Evolutionary conservation across 2,329 filamentous ascomycete genomes (phyloP), one percentile per base, ranked within the genome.

Genomic region (Alternaria hordeiaustralica): DNA sequence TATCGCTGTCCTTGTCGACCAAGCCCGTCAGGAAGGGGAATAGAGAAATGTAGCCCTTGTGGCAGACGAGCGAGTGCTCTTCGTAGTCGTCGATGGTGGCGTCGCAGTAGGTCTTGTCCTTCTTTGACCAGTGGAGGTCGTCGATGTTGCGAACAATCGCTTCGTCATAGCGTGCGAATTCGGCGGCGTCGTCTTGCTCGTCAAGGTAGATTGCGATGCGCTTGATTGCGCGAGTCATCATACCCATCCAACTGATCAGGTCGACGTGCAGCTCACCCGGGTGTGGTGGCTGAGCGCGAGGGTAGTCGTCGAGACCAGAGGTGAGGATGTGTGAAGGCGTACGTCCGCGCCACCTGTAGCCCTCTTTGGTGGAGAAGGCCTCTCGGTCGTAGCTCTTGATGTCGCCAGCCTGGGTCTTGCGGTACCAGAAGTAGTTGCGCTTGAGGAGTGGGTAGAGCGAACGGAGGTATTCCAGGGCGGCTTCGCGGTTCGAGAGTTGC

Each of bases 211-310:
- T 83, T 2, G 94, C 93, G 71, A 97, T 92, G 70, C 91, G 92
- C 72, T 89, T 87, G 58, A 99, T 87, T n/a, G 92, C 91, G 68
- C 91, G 89, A 44, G 92, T 91, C 93, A 97, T 97, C 83, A 97
- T 88, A n/a, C 95, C 96, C 82, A 99, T 92, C 96, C 96, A 99
- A 56, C 92, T 92, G 79, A 99, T 92, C 58, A 98, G 86, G 80
- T 99, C 96, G 28, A 96, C 90, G 79, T 99, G 95, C 54, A 99
- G 87, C 87, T 99, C 96, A 74, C 93, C 95, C 0, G 96, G 95
- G 79, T 97, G 94, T 25, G 96, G 96, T 13, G 96, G 94, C 80
- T 97, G 93, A 9, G 96, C 87, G 53, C 96, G 92, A 54, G 96
- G 96, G 77, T 98, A 99, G 82, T 99, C 96, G 75, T 99, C 96